A percentile compares a stretch with the other conserved stretches of the same genome.
phyloP scores from a whole-genome alignment of 2,329 filamentous ascomycete species.

The Aspergillus sp. region DNA sequence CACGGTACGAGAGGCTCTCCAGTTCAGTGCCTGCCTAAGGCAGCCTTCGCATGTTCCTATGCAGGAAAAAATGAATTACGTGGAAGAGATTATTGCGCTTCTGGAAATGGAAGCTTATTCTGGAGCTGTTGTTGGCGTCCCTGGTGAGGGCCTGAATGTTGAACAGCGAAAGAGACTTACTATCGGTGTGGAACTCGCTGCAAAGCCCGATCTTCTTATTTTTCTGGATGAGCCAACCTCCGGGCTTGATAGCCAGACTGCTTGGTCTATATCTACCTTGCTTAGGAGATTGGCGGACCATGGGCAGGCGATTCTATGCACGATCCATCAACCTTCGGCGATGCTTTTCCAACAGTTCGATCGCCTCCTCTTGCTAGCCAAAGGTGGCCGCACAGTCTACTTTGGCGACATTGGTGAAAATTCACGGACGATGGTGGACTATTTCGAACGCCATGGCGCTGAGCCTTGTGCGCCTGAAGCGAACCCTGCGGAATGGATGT shows the following conservation, averaged over 20 bases:
- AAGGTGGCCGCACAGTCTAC: slow-evolving; percentile 69
- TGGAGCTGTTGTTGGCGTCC: slow-evolving; percentile 86
- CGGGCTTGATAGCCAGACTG: slow-evolving; percentile 91
- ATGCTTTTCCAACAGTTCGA: slow-evolving; percentile 89
- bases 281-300: slow-evolving; percentile 86
- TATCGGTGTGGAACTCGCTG: slow-evolving; percentile 90
- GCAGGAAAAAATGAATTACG: slow-evolving; percentile 83
- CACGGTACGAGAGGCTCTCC: slow-evolving; percentile 84
- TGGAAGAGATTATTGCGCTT: slow-evolving; percentile 86
- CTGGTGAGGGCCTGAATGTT: slow-evolving; percentile 74
- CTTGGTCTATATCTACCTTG: slow-evolving; percentile 85
- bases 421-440: slow-evolving; percentile 60
- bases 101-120: slow-evolving; percentile 89
- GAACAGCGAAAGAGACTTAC: slow-evolving; percentile 76
- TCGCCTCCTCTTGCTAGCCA: slow-evolving; percentile 64
- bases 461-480: slow-evolving; percentile 62
- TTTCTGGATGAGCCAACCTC: slow-evolving; percentile 96
- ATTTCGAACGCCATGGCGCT: slow-evolving; percentile 69
- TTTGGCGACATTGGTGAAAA: slow-evolving; percentile 68
- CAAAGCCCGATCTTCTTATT: slow-evolving; percentile 83
- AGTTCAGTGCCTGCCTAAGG: slow-evolving; percentile 81
- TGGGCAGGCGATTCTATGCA: slow-evolving; percentile 92
- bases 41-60: slow-evolving; percentile 74
- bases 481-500: slow-evolving; percentile 78
- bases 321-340: slow-evolving; percentile 91